Conservation (phyloP, 2,329 filamentous ascomycete species). For the Arthroderma sp. region DNA sequence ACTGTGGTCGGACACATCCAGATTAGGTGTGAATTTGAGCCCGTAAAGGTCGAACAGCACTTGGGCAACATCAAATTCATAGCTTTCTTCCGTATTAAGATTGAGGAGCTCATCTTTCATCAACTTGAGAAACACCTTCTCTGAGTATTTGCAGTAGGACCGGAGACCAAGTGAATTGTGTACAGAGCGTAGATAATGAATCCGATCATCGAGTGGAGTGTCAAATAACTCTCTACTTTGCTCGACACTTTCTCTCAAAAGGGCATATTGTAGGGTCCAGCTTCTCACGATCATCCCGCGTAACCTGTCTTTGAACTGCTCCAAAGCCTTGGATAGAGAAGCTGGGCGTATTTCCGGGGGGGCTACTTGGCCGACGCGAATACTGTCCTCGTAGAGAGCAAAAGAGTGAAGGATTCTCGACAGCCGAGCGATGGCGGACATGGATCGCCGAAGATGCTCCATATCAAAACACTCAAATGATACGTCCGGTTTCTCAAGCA, state of each 20-base stretch:
- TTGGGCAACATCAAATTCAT: conserved; percentile 76
- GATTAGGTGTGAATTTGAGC: conserved; percentile 57
- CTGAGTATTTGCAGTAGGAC: conserved; percentile 70
- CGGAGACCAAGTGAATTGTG: conserved; percentile 76
- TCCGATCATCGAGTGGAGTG: conserved; percentile 55
- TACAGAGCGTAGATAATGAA: conserved; percentile 66
- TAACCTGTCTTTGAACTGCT: conserved; percentile 52
- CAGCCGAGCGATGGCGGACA: conserved; percentile 58
- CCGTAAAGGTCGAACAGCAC: conserved; percentile 74
- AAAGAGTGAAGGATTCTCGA: conserved; percentile 65
- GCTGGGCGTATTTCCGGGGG: conserved; percentile 45
- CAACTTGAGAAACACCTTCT: conserved; percentile 78
- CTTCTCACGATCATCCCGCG: conserved; percentile 76
- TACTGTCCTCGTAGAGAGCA: conserved; percentile 69
- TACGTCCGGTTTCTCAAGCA: conserved; percentile 48
- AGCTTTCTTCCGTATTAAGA: conserved; percentile 62
- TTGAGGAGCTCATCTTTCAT: conserved; percentile 74
- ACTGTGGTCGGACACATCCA: conserved; percentile 62
- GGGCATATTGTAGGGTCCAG: conserved; percentile 75
- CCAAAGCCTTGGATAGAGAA: conserved; percentile 26
- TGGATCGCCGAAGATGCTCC: conserved; percentile 59
- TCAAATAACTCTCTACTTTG: conserved; percentile 54
- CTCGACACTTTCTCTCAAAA: conserved; percentile 61
- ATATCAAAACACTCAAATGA: conserved; percentile 78
- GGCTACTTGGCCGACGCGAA: conserved; percentile 61